Evolutionary conservation across 345 rosid genomes (phyloP), one percentile per base, ranked within the genome.

Genomic region (Rhizophora mangle): DNA sequence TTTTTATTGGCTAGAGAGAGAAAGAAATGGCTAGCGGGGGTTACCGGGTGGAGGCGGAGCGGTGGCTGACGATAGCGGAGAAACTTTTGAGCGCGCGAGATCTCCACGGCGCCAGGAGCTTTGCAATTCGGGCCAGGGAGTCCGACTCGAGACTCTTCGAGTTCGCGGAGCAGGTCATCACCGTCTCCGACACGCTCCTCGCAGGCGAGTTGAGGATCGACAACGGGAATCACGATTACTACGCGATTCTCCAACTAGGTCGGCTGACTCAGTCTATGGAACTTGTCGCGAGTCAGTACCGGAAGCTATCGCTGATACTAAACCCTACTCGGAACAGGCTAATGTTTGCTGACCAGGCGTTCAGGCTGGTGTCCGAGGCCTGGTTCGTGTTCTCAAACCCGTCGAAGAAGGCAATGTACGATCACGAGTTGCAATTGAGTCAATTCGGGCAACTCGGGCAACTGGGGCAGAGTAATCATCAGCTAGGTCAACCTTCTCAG

Each of bases 91-190:
- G 84, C 16, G 81, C 97, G 2, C 88, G 80, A 21, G 99, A 95
- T 69, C 80, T 90, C 51, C 88, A 87, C 32, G 98, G 90, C 37
- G 89, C 99, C 1, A 78, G 85, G 71, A 85, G 81, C 51, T 92
- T 88, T 61, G 99, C 99, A 82, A 83, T 84, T 80, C 87, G 97
- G 30, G 97, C 88, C 21, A 79, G 97, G 9, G 96, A 82, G 60
- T 85, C 89, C 22, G 89, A 88, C 82, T 91, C 96, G 26, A 72
- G 87, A 30, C 82, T 85, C 36, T 26, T 52, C 20, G 84, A 86
- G 32, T 77, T 79, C 18, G 84, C 96, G 0, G 93, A 85, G 60
- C 91, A 78, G 60, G 82, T 95, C 71, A 86, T 95, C 47, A 89
- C 96, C 63, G 86, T 95, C 30, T 87, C 83, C 74, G 99, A 92